phyloP scores from a whole-genome alignment of 2,329 filamentous ascomycete species.

The Epichloe uncinata region DNA sequence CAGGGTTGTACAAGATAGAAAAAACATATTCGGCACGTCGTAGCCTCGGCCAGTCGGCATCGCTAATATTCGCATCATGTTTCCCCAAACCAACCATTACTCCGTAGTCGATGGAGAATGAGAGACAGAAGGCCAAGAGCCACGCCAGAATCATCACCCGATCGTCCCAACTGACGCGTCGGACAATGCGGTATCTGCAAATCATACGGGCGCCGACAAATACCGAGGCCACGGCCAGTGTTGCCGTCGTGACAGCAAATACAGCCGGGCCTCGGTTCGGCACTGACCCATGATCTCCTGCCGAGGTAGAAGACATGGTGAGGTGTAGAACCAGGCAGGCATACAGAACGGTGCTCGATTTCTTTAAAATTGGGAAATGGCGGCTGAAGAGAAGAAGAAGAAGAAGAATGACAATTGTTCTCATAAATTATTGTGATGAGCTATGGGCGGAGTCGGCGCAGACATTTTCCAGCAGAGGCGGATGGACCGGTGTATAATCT shows the following conservation, averaged over 20 bases:
- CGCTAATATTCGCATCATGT: slow-evolving; percentile 47
- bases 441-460: not conserved
- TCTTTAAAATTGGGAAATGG: not conserved
- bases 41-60: slow-evolving; percentile 34
- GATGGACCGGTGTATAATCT: not conserved
- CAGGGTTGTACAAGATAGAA: slow-evolving; percentile 63
- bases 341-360: not conserved
- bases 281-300: slow-evolving; percentile 10
- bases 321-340: not conserved
- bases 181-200: slow-evolving; percentile 60
- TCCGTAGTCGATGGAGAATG: slow-evolving; percentile 52
- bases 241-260: slow-evolving; percentile 56
- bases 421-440: not conserved
- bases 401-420: not conserved
- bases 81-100: slow-evolving; percentile 53
- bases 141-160: slow-evolving; percentile 70
- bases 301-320: slow-evolving; percentile 6
- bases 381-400: not conserved
- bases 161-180: slow-evolving; percentile 62
- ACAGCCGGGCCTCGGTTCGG: slow-evolving; percentile 46
- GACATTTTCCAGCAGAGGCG: slow-evolving; percentile 1
- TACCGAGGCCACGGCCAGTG: slow-evolving; percentile 54
- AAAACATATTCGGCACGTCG: slow-evolving; percentile 50
- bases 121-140: slow-evolving; percentile 55
- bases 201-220: slow-evolving; percentile 66